phyloP scores from a whole-genome alignment of 176 grass and related monocot genomes.

The Hsuehochloa calcarea region DNA sequence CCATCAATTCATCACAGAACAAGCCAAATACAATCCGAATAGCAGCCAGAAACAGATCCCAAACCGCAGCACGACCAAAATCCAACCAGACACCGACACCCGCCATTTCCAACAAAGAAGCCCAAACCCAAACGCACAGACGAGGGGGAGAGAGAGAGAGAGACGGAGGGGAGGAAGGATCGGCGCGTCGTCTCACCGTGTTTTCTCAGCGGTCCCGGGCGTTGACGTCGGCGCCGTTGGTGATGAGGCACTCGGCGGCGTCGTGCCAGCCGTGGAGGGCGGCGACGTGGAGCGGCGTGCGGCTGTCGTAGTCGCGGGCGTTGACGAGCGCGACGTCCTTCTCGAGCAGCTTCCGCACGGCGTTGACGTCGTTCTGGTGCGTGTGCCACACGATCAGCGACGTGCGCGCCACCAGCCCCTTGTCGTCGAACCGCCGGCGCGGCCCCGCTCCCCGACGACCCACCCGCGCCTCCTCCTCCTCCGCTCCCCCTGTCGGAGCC shows the following conservation, averaged over 20 bases:
- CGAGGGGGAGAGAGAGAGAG: no score
- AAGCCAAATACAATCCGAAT: background rate
- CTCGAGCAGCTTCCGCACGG: conserved; percentile 89
- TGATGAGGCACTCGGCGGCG: conserved; percentile 81
- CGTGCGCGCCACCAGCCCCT: conserved; percentile 78
- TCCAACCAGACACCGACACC: background rate
- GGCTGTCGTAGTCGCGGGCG: conserved; percentile 93
- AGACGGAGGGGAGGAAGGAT: background rate
- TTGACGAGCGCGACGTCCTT: conserved; percentile 84
- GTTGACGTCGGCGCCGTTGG: conserved; percentile 81
- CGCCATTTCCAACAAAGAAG: background rate
- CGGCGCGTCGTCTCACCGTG: conserved; percentile 48
- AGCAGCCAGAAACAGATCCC: background rate
- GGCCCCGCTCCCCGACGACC: conserved; percentile 47
- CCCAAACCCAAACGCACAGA: background rate
- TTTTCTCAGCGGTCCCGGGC: conserved; percentile 97
- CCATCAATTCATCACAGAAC: background rate
- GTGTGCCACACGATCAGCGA: conserved; percentile 99
- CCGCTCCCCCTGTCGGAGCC: background rate
- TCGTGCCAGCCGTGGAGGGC: conserved; percentile 88
- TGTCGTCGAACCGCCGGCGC: conserved; percentile 68
- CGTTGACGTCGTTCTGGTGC: conserved; percentile 83
- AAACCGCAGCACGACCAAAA: background rate
- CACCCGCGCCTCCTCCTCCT: conserved; percentile 21
- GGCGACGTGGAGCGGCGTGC: conserved; percentile 95